Evolutionary conservation across 2,329 filamentous ascomycete genomes (phyloP).

Genomic region (Fusarium proliferatum): DNA sequence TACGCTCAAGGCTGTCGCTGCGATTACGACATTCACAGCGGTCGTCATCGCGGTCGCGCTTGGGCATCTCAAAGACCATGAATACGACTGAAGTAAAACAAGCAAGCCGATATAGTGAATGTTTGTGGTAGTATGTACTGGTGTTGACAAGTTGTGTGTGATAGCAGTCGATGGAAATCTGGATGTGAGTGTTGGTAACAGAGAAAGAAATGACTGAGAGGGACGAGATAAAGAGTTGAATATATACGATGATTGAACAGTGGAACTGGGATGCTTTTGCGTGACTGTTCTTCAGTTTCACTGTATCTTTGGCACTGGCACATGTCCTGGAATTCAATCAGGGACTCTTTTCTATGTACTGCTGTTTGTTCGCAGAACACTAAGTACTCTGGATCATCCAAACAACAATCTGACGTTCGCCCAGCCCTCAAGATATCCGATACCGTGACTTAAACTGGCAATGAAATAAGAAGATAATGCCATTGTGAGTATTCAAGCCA

Average conservation of each 20-base stretch:
- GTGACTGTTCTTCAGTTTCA: background rate
- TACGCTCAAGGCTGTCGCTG: background rate
- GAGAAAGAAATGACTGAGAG: background rate
- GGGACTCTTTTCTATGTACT: background rate
- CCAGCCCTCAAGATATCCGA: rapidly evolving
- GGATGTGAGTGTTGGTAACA: background rate
- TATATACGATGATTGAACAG: background rate
- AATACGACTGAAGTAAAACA: too few species aligned
- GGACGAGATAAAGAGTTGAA: background rate
- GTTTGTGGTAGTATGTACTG: background rate
- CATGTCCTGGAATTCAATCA: background rate
- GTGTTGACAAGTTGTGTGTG: background rate
- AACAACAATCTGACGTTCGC: background rate
- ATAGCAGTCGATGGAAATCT: background rate
- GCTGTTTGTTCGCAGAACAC: background rate
- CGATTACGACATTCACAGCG: background rate
- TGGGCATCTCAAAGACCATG: background rate
- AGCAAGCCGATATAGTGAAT: background rate
- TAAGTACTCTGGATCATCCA: background rate
- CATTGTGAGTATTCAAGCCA: background rate
- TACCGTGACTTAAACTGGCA: rapidly evolving
- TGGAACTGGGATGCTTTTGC: background rate
- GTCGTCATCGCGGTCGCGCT: background rate
- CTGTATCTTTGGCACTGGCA: background rate
- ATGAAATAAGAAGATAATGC: rapidly evolving